Evolutionary conservation across 1,139 yeast genomes (phyloP).

Genomic region (Arxiozyma bovina): DNA sequence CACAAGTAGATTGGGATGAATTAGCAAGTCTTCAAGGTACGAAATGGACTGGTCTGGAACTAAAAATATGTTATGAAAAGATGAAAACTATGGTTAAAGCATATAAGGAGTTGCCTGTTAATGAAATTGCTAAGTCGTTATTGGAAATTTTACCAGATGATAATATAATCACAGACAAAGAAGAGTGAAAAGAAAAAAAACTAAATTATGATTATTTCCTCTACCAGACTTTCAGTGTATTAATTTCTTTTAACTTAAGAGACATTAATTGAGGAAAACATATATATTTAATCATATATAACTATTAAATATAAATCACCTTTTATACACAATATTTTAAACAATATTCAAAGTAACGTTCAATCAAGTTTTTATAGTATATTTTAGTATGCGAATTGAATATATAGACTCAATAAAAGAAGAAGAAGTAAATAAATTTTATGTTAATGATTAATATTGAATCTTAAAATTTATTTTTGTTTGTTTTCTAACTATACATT

Average conservation of each 20-base stretch:
- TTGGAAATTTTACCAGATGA: slow-evolving; percentile 18
- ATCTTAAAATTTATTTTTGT: background rate
- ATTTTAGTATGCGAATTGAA: too few relatives aligned
- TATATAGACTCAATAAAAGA: too few relatives aligned
- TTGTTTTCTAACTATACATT: slow-evolving; percentile 1
- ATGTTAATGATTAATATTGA: too few relatives aligned
- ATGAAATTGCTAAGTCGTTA: slow-evolving; percentile 33
- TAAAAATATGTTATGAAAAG: slow-evolving; percentile 39
- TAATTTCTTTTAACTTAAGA: background rate
- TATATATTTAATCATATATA: too few relatives aligned
- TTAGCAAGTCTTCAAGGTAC: slow-evolving; percentile 38
- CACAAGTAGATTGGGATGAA: slow-evolving; percentile 59
- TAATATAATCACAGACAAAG: slow-evolving; percentile 3
- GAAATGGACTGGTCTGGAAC: slow-evolving; percentile 40
- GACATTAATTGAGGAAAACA: background rate
- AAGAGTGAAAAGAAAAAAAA: background rate
- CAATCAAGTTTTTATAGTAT: too few relatives aligned
- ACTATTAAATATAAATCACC: too few relatives aligned
- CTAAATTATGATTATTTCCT: background rate
- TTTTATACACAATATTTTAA: background rate
- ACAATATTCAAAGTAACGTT: background rate
- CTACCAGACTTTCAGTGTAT: background rate
- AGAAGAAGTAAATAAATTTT: too few relatives aligned
- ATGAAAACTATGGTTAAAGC: slow-evolving; percentile 38
- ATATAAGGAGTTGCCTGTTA: slow-evolving; percentile 34